Evolutionary conservation across 1,139 yeast genomes (phyloP).

Genomic region (Sugiyamaella novakii): DNA sequence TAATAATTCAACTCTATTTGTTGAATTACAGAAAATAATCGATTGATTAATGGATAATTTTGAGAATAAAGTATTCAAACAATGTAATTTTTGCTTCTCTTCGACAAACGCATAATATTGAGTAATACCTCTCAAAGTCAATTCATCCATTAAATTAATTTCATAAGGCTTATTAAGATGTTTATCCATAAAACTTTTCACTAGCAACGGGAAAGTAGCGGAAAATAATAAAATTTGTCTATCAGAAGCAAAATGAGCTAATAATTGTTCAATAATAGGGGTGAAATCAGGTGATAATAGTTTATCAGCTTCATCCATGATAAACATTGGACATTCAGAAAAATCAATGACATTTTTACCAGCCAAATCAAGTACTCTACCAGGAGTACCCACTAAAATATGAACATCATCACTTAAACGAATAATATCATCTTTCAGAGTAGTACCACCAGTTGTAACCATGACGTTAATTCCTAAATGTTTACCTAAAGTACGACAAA

Average conservation of each 20-base stretch:
- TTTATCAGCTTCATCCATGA: slow-evolving; percentile 99
- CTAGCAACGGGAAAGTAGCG: slow-evolving; percentile 95
- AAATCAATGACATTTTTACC: slow-evolving; percentile 85
- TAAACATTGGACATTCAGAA: slow-evolving; percentile 82
- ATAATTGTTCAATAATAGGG: slow-evolving; percentile 82
- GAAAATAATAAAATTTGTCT: slow-evolving; percentile 89
- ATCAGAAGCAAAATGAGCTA: slow-evolving; percentile 72
- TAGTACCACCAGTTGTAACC: slow-evolving; percentile 99
- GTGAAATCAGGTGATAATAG: slow-evolving; percentile 91
- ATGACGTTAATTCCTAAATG: slow-evolving; percentile 90
- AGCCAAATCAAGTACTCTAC: slow-evolving; percentile 94
- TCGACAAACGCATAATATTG: slow-evolving; percentile 98
- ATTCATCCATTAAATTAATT: slow-evolving; percentile 95
- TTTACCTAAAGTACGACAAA: slow-evolving; percentile 94
- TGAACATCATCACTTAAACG: slow-evolving; percentile 93
- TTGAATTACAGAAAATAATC: slow-evolving; percentile 94
- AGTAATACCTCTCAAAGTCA: slow-evolving; percentile 92
- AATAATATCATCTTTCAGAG: slow-evolving; percentile 88
- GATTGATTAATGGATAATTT: slow-evolving; percentile 95
- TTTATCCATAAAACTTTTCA: slow-evolving; percentile 87
- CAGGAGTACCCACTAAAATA: slow-evolving; percentile 91
- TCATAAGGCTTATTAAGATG: slow-evolving; percentile 92
- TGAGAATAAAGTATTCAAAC: slow-evolving; percentile 91
- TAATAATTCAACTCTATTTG: slow-evolving; percentile 90
- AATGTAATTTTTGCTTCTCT: slow-evolving; percentile 92